These are phyloP conservation scores for Andrographis paniculata DNA, from an alignment of 305 asterid genomes.

Conservation along the genomic window DNA sequence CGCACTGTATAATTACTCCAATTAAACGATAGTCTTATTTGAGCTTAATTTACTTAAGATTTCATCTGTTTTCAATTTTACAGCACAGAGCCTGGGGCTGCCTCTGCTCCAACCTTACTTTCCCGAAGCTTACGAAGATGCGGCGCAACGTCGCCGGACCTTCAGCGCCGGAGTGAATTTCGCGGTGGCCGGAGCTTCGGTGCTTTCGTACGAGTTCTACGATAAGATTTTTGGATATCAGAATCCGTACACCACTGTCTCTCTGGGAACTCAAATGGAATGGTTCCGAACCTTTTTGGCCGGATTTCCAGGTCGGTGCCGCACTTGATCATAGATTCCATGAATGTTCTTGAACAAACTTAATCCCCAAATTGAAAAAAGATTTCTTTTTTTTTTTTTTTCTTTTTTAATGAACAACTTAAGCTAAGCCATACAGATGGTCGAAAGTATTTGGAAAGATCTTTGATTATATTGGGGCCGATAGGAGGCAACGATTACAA, in stretches of 20 bases:
- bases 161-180: slow-evolving; percentile 47
- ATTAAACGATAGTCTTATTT: too few species aligned
- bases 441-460: too few species aligned
- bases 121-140: slow-evolving; percentile 15
- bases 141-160: slow-evolving; percentile 1
- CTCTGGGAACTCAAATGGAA: slow-evolving; percentile 36
- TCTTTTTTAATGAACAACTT: too few species aligned
- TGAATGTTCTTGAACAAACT: too few species aligned
- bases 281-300: slow-evolving; percentile 38
- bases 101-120: slow-evolving; percentile 38
- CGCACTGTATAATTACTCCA: not conserved
- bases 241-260: slow-evolving; percentile 24
- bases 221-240: slow-evolving; percentile 28
- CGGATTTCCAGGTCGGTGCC: slow-evolving; percentile 22
- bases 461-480: too few species aligned
- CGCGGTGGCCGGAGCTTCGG: slow-evolving; percentile 58
- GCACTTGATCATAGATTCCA: too few species aligned
- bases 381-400: too few species aligned
- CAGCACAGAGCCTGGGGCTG: slow-evolving; percentile 50
- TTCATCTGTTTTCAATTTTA: not conserved
- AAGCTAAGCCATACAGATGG: too few species aligned
- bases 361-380: too few species aligned
- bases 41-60: too few species aligned
- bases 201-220: slow-evolving; percentile 27
- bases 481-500: too few species aligned